Conservation (phyloP, 2,329 filamentous ascomycete genomes). For the Aspergillus sp. region DNA sequence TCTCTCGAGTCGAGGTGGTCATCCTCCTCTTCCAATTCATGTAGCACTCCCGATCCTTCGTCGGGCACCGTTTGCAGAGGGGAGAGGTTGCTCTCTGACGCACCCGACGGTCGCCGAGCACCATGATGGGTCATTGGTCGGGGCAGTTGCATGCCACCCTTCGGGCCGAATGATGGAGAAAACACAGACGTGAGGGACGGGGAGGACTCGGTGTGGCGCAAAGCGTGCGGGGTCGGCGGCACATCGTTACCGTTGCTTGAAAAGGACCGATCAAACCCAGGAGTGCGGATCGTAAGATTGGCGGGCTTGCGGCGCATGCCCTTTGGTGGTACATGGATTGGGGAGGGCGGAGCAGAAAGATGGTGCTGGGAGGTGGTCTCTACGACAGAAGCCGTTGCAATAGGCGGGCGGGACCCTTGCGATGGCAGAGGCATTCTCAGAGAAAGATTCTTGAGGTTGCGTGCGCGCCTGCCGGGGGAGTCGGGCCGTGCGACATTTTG, state of each 20-base stretch:
- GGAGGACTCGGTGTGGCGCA: slow-evolving; percentile 65
- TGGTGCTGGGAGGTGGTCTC: slow-evolving; percentile 42
- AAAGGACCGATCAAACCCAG: slow-evolving; percentile 52
- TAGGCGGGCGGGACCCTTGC: slow-evolving; percentile 46
- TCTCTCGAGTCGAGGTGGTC: slow-evolving; percentile 52
- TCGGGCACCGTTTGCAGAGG: slow-evolving; percentile 30
- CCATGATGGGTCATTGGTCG: slow-evolving; percentile 38
- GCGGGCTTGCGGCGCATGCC: slow-evolving; percentile 58
- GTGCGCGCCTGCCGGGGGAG: slow-evolving; percentile 46
- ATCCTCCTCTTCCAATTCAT: slow-evolving; percentile 56
- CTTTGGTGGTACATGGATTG: slow-evolving; percentile 58
- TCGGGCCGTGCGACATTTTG: slow-evolving; percentile 44
- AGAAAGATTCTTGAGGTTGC: slow-evolving; percentile 66
- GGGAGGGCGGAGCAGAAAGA: slow-evolving; percentile 57
- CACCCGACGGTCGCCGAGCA: slow-evolving; percentile 28
- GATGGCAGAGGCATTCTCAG: slow-evolving; percentile 58
- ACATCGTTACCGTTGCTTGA: slow-evolving; percentile 51
- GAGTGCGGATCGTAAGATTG: slow-evolving; percentile 62
- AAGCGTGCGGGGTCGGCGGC: slow-evolving; percentile 59
- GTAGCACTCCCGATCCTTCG: slow-evolving; percentile 37
- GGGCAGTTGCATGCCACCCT: slow-evolving; percentile 56
- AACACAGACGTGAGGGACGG: slow-evolving; percentile 59
- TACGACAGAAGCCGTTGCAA: slow-evolving; percentile 52
- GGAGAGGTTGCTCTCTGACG: slow-evolving; percentile 34
- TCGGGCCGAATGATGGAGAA: slow-evolving; percentile 53